Evolutionary conservation across 2,329 filamentous ascomycete genomes (phyloP), one percentile per base, ranked within the genome.

Genomic region (Mycocentrospora acerina): DNA sequence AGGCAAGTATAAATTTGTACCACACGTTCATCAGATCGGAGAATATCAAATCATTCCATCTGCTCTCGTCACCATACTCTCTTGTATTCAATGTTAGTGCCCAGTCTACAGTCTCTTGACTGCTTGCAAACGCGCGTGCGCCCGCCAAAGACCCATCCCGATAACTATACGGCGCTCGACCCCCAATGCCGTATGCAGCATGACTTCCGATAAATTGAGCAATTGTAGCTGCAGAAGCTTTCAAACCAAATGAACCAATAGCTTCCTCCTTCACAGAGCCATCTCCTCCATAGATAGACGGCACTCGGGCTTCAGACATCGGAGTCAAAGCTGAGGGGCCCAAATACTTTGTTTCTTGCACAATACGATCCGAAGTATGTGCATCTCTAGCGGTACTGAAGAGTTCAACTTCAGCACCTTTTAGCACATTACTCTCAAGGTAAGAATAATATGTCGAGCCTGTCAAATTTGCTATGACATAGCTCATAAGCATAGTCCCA

Each of bases 401-500:
- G 13, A 46, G 24, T 13, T 50, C 39, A 2, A 48, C 51, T 4
- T 53, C 41, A 14, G 45, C 18, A 8, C 37, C 45, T 2, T n/a
- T 13, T 5, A 57, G 41, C n/a, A 57, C 41, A 7, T 46, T 34
- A 22, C 53, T 29, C n/a, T 45, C 24, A 7, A 55, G 26, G 44
- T 44, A 57, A 5, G 34, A 40, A 7, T n/a, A 17, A 38, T 55
- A 55, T 2, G 46, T 24, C 15, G 35, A 29, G 16, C 42, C 49
- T 4, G 53, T 50, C 11, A 53, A 22, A 18, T 44, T 48, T 1
- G 49, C 35, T 27, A 55, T 28, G 8, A 53, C 29, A 29, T 48
- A 49, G 29, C 46, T 49, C 10, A 55, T 25, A 1, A 57, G 40
- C 48, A 57, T 51, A 33, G 49, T 53, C 3, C 45, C 46, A 31